These are phyloP conservation scores for Shiraia bambusicola DNA, from an alignment of 2,329 filamentous ascomycete species.

Conservation along the genomic window DNA sequence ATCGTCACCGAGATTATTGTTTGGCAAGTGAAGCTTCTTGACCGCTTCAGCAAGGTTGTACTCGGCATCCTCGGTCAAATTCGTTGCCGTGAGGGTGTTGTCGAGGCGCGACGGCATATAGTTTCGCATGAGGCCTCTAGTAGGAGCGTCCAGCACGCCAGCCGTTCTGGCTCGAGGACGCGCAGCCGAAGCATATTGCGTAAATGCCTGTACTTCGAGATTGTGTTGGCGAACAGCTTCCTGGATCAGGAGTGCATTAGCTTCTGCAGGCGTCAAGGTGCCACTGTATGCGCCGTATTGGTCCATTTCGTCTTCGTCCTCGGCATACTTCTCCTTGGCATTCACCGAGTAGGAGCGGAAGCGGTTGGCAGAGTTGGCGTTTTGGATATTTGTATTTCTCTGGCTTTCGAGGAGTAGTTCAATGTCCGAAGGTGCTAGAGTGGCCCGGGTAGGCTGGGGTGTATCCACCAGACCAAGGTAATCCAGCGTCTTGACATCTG, in stretches of 20 bases:
- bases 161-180: conserved; percentile 89
- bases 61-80: conserved; percentile 75
- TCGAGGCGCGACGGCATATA: conserved; percentile 66
- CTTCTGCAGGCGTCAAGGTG: conserved; percentile 60
- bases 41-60: conserved; percentile 81
- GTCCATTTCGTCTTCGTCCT: conserved; percentile 61
- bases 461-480: conserved; percentile 95
- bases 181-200: conserved; percentile 76
- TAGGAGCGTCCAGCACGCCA: conserved; percentile 80
- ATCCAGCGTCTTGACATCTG: conserved; percentile 89
- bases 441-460: conserved; percentile 75
- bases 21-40: conserved; percentile 64
- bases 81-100: conserved; percentile 71
- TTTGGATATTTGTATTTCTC: conserved; percentile 55
- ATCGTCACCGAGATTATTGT: conserved; percentile 71
- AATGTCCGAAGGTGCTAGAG: conserved; percentile 64
- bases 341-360: conserved; percentile 98
- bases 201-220: conserved; percentile 87
- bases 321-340: conserved; percentile 78
- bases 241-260: conserved; percentile 63
- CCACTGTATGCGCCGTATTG: conserved; percentile 65
- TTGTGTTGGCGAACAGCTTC: conserved; percentile 87
- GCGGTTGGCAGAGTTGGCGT: conserved; percentile 73
- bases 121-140: conserved; percentile 62
- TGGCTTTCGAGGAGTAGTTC: conserved; percentile 55